These are phyloP conservation scores for Leishmania turanica DNA, from an alignment of 208 protist genomes.

Conservation along the genomic window DNA sequence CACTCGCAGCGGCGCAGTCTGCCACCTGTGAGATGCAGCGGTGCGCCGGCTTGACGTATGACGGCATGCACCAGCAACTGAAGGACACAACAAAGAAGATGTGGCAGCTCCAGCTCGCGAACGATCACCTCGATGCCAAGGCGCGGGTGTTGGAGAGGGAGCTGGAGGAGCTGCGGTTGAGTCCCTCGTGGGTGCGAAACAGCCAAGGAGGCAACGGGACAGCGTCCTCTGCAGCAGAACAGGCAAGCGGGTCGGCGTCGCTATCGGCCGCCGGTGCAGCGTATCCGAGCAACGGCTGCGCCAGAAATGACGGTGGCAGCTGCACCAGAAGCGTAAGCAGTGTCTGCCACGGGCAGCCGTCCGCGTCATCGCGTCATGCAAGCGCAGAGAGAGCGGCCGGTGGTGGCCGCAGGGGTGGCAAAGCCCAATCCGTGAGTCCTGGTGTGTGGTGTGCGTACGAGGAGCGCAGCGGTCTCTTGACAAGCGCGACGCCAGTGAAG, in stretches of 20 bases:
- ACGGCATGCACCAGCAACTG: conserved; percentile 23
- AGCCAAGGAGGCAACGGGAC: background rate
- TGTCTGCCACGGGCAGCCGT: conserved; percentile 1
- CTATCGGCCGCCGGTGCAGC: background rate
- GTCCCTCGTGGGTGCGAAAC: background rate
- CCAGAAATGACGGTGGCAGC: background rate
- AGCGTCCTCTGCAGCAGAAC: background rate
- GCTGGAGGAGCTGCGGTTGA: conserved; percentile 31
- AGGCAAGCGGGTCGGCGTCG: background rate
- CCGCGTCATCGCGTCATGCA: background rate
- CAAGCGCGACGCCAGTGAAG: background rate
- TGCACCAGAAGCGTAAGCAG: background rate
- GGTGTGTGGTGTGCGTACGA: conserved; percentile 30
- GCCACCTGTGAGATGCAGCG: background rate
- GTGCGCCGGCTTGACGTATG: conserved; percentile 1
- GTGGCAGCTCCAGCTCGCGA: conserved; percentile 34
- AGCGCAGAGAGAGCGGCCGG: background rate
- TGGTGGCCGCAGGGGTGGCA: background rate
- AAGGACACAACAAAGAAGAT: conserved; percentile 27
- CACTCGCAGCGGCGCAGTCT: background rate
- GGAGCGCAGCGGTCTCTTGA: conserved; percentile 16
- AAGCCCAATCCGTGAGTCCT: conserved; percentile 4
- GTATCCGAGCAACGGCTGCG: background rate
- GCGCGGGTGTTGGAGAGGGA: conserved; percentile 33
- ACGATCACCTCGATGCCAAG: conserved; percentile 41